Percentiles rank a stretch among this genome's conserved stretches.
These are phyloP conservation scores for Monosporascus sp. DNA, from an alignment of 2,329 filamentous ascomycete species.

Conservation along the genomic window DNA sequence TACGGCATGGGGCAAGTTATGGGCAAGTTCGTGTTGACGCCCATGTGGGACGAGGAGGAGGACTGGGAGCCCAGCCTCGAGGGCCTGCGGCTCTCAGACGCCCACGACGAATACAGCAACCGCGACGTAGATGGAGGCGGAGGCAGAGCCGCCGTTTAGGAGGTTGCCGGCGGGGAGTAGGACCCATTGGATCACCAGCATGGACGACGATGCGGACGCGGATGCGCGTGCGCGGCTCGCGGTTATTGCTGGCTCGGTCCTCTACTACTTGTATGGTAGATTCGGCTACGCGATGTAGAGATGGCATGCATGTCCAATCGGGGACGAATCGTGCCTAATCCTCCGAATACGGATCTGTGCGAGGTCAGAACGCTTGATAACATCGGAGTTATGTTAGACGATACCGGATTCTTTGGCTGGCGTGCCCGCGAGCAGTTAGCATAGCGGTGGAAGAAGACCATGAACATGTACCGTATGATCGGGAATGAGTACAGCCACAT, in stretches of 20 bases:
- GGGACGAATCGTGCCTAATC: background rate
- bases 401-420: too few relatives aligned
- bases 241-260: background rate
- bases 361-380: too few relatives aligned
- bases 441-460: too few relatives aligned
- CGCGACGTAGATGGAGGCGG: too few relatives aligned
- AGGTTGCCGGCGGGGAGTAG: background rate
- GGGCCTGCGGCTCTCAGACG: conserved; percentile 18
- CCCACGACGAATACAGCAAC: conserved; percentile 1
- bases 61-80: conserved; percentile 44
- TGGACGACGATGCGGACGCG: background rate
- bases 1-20: conserved; percentile 59
- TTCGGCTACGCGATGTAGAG: background rate
- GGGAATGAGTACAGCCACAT: too few relatives aligned
- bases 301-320: background rate
- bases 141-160: too few relatives aligned
- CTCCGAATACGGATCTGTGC: too few relatives aligned
- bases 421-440: too few relatives aligned
- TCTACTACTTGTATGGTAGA: background rate
- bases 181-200: background rate
- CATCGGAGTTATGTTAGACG: too few relatives aligned
- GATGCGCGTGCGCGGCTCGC: background rate
- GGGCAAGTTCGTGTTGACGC: conserved; percentile 56
- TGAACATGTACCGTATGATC: too few relatives aligned
- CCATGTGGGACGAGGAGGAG: conserved; percentile 52